Evolutionary conservation across 139 green algal species (phyloP), one percentile per base, ranked within the genome.

Genomic region (Nannochloris sp.): DNA sequence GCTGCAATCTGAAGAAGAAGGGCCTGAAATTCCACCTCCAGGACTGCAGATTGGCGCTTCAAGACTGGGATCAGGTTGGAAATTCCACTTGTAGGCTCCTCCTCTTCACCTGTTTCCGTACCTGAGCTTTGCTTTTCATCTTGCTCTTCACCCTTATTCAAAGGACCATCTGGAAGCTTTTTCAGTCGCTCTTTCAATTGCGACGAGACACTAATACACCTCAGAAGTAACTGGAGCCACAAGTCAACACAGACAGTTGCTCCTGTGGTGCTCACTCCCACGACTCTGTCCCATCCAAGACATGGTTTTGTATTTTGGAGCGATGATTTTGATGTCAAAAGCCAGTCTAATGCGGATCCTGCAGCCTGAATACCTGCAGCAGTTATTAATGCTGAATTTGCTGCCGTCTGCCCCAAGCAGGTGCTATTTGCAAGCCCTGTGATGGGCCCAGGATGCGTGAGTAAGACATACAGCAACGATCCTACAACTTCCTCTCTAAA

Each of bases 141-240:
- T 40, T 40, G 34, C 34, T 40, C 34, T 40, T 54, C 10, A 19
- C 9, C 12, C 25, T 29, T n/a, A 31, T 58, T 58, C 21, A n/a
- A 34, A n/a, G 50, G 12, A 31, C 12, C 21, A 23, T 58, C 50
- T 36, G 19, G 50, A n/a, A 58, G 23, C n/a, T 34, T n/a, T 9
- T 3, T 31, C 23, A 58, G 21, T 34, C 12, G 16, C 5, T 19
- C 16, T 53, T 12, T 19, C 16, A 53, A 21, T 19, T 53, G 46
- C 46, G 46, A 19, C 23, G 63, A 40, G 16, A 77, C 71, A 44
- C 75, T 69, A 46, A 78, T 58, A 1, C 68, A 62, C 4, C 43
- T 55, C 69, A 86, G 75, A 68, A 87, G 64, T 58, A 92, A 74
- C 67, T 76, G 73, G 27, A 92, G 82, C 85, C 85, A 92, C 18